A percentile compares a stretch with the other conserved stretches of the same genome.
phyloP scores from a whole-genome alignment of 768 basidiomycete genomes.

The Lactarius akahatsu region DNA sequence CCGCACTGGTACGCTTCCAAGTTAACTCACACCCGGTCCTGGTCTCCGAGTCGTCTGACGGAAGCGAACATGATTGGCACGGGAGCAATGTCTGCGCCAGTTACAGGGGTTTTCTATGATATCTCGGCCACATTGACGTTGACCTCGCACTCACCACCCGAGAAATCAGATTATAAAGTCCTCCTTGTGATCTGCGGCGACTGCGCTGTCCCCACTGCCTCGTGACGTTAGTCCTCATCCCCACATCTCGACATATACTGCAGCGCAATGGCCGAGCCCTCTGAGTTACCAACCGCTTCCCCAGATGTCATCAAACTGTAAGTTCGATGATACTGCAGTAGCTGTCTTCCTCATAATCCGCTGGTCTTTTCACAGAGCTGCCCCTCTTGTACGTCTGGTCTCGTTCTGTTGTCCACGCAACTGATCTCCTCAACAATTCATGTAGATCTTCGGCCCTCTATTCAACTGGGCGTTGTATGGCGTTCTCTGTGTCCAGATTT shows the following conservation, averaged over 20 bases:
- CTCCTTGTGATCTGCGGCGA: not conserved
- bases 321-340: not conserved
- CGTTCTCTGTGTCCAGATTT: conserved; percentile 1
- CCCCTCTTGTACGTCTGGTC: not conserved
- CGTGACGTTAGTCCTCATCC: not conserved
- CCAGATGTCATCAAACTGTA: not conserved
- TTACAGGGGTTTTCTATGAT: not conserved
- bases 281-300: not conserved
- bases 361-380: not conserved
- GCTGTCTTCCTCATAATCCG: not conserved
- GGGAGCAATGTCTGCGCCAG: too few species aligned
- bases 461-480: conserved; percentile 5
- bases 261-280: not conserved
- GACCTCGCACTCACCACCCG: not conserved
- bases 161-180: not conserved
- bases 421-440: not conserved
- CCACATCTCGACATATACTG: not conserved
- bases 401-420: not conserved
- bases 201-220: not conserved
- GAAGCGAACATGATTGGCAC: too few species aligned
- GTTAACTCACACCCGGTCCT: too few species aligned
- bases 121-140: not conserved
- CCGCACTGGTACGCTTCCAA: too few species aligned
- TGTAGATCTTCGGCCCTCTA: not conserved
- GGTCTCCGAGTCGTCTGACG: too few species aligned